Percentiles rank a stretch among this genome's conserved stretches.
phyloP scores from a whole-genome alignment of 306 rosid genomes.

The Malus asiatica region DNA sequence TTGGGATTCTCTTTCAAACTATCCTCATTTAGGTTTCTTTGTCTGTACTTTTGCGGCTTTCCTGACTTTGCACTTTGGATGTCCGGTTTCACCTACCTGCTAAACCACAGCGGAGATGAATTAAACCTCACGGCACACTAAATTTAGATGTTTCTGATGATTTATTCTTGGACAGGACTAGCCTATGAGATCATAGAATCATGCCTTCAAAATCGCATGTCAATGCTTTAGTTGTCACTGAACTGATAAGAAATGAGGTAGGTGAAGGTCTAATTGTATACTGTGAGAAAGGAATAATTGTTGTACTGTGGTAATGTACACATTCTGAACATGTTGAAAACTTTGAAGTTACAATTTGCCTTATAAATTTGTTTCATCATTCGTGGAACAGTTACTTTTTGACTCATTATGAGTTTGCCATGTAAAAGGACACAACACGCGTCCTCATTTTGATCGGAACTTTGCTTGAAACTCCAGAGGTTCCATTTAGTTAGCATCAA shows the following conservation, averaged over 20 bases:
- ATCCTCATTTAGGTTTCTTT: background rate
- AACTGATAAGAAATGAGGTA: background rate
- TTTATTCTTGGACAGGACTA: background rate
- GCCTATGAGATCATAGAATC: background rate
- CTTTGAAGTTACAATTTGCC: background rate
- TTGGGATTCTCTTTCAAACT: background rate
- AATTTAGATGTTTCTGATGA: background rate
- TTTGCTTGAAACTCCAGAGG: background rate
- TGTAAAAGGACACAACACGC: background rate
- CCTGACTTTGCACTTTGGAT: background rate
- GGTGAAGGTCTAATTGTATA: background rate
- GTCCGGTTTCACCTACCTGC: background rate
- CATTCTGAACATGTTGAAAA: background rate
- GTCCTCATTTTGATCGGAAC: background rate
- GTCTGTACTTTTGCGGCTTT: background rate
- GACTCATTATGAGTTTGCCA: background rate
- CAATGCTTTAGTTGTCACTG: background rate
- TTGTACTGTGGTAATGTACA: background rate
- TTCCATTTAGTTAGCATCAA: background rate
- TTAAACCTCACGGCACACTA: background rate
- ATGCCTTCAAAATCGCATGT: background rate
- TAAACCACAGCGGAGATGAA: background rate
- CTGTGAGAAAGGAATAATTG: too few relatives aligned
- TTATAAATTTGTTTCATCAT: background rate
- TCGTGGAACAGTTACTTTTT: background rate